These are phyloP conservation scores for Phlegmacium glaucopus DNA, from an alignment of 768 basidiomycete genomes.

Conservation along the genomic window DNA sequence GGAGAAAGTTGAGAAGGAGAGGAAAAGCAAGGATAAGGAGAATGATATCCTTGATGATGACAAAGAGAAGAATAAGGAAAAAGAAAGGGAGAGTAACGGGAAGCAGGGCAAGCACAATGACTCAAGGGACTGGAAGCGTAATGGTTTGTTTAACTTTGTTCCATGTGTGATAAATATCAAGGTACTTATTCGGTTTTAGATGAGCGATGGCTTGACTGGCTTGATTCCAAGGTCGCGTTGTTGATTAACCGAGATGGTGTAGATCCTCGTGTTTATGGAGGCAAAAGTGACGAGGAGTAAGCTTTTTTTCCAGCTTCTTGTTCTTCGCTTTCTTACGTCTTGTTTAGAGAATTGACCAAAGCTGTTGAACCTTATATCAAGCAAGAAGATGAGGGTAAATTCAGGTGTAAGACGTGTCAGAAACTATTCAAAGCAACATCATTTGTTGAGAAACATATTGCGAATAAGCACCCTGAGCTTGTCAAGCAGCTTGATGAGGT, in stretches of 20 bases:
- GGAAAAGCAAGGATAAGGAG: constrained; percentile 40
- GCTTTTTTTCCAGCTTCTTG: constrained; percentile 10
- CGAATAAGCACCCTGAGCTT: constrained; percentile 89
- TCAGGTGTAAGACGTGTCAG: constrained; percentile 92
- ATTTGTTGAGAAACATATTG: constrained; percentile 97
- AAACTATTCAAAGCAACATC: constrained; percentile 97
- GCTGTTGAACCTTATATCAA: constrained; percentile 80
- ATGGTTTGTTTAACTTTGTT: constrained; percentile 45
- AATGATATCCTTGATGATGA: constrained; percentile 23
- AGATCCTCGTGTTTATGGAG: constrained; percentile 86
- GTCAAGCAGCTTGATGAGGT: constrained; percentile 86
- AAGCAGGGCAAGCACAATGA: constrained; percentile 32
- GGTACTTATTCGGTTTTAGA: constrained; percentile 41
- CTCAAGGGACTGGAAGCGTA: constrained; percentile 50
- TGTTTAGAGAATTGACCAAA: constrained; percentile 71
- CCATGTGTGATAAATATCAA: constrained; percentile 2
- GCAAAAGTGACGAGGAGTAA: constrained; percentile 87
- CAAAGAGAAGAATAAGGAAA: constrained; percentile 31
- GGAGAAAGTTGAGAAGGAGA: constrained; percentile 48
- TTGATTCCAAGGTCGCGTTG: constrained; percentile 83
- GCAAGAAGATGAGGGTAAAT: constrained; percentile 96
- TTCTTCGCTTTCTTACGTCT: constrained; percentile 5
- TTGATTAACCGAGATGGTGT: constrained; percentile 75
- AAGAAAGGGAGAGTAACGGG: constrained; percentile 28
- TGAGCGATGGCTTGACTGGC: constrained; percentile 85